A percentile compares a stretch with the other conserved stretches of the same genome.
phyloP scores from a whole-genome alignment of 306 rosid genomes.

The Quercus suber region DNA sequence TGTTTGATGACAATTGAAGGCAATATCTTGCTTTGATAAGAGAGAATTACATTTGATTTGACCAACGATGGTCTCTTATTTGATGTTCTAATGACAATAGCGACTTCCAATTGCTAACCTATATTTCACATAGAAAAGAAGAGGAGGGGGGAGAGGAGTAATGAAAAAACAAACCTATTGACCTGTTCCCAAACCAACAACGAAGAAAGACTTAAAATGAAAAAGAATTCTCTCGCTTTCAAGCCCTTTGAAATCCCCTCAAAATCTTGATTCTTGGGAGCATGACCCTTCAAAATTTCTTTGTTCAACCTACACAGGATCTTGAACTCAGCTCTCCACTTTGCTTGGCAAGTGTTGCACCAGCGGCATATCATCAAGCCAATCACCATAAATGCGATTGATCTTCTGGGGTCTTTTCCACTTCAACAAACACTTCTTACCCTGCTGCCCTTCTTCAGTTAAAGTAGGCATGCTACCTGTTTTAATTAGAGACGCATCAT shows the following conservation, averaged over 20 bases:
- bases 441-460: slow-evolving; percentile 46
- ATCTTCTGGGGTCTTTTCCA: slow-evolving; percentile 80
- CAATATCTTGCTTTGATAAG: background rate
- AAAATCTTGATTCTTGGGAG: background rate
- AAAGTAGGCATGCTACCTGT: slow-evolving; percentile 23
- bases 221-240: background rate
- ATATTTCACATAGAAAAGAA: background rate
- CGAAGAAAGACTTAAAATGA: slow-evolving; percentile 20
- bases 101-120: slow-evolving; percentile 14
- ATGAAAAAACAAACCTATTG: slow-evolving; percentile 28
- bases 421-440: slow-evolving; percentile 45
- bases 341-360: slow-evolving; percentile 35
- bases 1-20: background rate
- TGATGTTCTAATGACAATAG: background rate
- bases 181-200: slow-evolving; percentile 32
- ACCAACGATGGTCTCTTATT: slow-evolving; percentile 5
- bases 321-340: slow-evolving; percentile 43
- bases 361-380: slow-evolving; percentile 84
- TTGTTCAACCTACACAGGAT: slow-evolving; percentile 12
- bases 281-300: background rate
- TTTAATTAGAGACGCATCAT: slow-evolving; percentile 36
- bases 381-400: slow-evolving; percentile 79
- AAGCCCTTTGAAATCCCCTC: background rate
- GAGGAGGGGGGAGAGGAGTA: slow-evolving; percentile 1
- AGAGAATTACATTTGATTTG: slow-evolving; percentile 3